Percentiles rank a stretch among this genome's conserved stretches.
These are phyloP conservation scores for Papiliotrema fonsecae DNA, from an alignment of 1,284 basidiomycete species.

Conservation along the genomic window DNA sequence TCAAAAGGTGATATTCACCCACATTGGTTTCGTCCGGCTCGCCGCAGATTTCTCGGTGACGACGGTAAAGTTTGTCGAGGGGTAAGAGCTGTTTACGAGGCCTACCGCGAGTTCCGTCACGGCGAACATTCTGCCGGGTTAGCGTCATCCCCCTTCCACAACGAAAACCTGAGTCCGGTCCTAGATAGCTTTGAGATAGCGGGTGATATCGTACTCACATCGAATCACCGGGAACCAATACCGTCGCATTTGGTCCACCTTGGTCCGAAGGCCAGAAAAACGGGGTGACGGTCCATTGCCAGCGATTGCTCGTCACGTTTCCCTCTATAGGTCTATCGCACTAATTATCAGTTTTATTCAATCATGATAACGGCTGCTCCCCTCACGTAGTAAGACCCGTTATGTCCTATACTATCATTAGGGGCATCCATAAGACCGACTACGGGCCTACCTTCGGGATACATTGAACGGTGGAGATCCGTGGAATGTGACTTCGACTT, in stretches of 20 bases:
- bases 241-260: not conserved
- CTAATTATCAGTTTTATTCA: not conserved
- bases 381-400: not conserved
- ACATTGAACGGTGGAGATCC: not conserved
- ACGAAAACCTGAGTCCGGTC: no score
- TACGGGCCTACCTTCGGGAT: not conserved
- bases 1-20: not conserved
- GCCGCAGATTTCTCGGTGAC: not conserved
- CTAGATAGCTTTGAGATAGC: not conserved
- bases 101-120: not conserved
- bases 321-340: not conserved
- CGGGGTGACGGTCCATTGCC: not conserved
- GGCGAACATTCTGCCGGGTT: not conserved
- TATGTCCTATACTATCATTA: not conserved
- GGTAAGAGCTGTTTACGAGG: not conserved
- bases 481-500: not conserved
- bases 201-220: not conserved
- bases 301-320: not conserved
- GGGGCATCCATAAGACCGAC: not conserved
- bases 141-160: not conserved
- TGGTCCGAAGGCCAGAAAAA: not conserved
- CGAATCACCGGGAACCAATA: not conserved
- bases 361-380: not conserved
- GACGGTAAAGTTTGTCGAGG: not conserved
- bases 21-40: not conserved